Conservation (phyloP, 2,329 filamentous ascomycete genomes). For the Aspergillus sp. region DNA sequence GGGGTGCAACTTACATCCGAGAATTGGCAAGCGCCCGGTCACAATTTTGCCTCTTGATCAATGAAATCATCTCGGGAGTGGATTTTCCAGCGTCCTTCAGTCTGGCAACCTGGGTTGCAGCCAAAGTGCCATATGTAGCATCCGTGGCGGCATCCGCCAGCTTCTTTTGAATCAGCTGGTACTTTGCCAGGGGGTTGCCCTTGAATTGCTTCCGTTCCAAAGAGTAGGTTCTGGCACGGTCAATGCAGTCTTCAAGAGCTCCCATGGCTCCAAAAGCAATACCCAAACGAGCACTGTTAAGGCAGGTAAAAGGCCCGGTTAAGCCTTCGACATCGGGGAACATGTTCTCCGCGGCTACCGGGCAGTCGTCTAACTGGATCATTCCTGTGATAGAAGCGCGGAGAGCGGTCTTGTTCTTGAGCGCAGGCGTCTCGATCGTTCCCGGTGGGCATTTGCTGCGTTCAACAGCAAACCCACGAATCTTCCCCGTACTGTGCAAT, state of each 20-base stretch:
- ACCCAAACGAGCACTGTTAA: slow-evolving; percentile 90
- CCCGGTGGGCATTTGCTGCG: slow-evolving; percentile 80
- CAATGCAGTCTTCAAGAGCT: slow-evolving; percentile 87
- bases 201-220: slow-evolving; percentile 95
- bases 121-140: slow-evolving; percentile 85
- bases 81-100: slow-evolving; percentile 89
- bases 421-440: slow-evolving; percentile 83
- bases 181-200: slow-evolving; percentile 88
- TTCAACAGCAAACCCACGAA: slow-evolving; percentile 88
- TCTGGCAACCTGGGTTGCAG: slow-evolving; percentile 84
- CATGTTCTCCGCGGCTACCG: slow-evolving; percentile 89
- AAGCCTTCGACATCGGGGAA: slow-evolving; percentile 87
- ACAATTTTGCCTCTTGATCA: slow-evolving; percentile 98
- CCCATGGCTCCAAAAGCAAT: slow-evolving; percentile 94
- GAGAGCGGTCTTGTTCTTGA: slow-evolving; percentile 94
- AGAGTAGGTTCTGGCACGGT: slow-evolving; percentile 78
- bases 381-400: slow-evolving; percentile 94
- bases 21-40: slow-evolving; percentile 81
- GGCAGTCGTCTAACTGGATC: slow-evolving; percentile 92
- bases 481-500: slow-evolving; percentile 86
- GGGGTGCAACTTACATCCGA: slow-evolving; percentile 53
- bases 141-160: slow-evolving; percentile 89
- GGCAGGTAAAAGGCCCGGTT: slow-evolving; percentile 83
- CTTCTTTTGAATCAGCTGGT: slow-evolving; percentile 98
- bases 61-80: slow-evolving; percentile 90